Evolutionary conservation across 768 basidiomycete species (phyloP).

Genomic region (Cantharellus anzutake): DNA sequence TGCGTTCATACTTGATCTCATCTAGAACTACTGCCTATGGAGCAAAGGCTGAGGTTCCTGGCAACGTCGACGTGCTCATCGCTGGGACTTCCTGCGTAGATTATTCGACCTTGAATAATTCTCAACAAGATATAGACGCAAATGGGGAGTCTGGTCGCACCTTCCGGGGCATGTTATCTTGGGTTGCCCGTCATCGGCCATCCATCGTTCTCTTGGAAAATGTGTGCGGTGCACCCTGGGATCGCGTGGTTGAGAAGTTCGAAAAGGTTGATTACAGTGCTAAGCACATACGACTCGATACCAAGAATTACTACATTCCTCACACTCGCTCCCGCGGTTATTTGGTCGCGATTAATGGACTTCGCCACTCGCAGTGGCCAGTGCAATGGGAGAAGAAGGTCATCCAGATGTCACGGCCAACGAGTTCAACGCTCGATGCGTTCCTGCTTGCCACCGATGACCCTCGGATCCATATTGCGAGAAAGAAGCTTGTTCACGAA

Average conservation of each 20-base stretch:
- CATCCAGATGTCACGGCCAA: conserved; percentile 50
- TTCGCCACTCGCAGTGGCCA: conserved; percentile 35
- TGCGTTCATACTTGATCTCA: background rate
- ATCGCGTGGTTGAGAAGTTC: conserved; percentile 54
- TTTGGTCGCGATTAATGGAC: conserved; percentile 41
- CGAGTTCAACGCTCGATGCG: conserved; percentile 76
- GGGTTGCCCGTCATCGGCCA: conserved; percentile 73
- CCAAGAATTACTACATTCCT: conserved; percentile 82
- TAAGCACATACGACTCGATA: conserved; percentile 47
- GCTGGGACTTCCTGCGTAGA: conserved; percentile 96
- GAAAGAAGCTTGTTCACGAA: conserved; percentile 65
- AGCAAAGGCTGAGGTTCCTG: conserved; percentile 64
- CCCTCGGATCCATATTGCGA: conserved; percentile 73
- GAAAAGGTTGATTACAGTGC: conserved; percentile 61
- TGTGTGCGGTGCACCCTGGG: conserved; percentile 83
- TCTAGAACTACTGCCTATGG: conserved; percentile 83
- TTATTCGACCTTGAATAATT: conserved; percentile 88
- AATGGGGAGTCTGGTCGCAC: conserved; percentile 88
- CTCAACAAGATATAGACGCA: conserved; percentile 75
- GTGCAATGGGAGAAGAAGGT: conserved; percentile 42
- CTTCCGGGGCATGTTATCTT: conserved; percentile 87
- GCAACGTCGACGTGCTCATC: conserved; percentile 75
- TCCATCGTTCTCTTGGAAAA: conserved; percentile 90
- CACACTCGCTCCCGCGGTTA: conserved; percentile 88
- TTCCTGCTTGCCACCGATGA: conserved; percentile 86